Percentiles rank a stretch among this genome's conserved stretches.
Evolutionary conservation across 306 rosid species (phyloP).

Genomic region (Lotus japonicus): DNA sequence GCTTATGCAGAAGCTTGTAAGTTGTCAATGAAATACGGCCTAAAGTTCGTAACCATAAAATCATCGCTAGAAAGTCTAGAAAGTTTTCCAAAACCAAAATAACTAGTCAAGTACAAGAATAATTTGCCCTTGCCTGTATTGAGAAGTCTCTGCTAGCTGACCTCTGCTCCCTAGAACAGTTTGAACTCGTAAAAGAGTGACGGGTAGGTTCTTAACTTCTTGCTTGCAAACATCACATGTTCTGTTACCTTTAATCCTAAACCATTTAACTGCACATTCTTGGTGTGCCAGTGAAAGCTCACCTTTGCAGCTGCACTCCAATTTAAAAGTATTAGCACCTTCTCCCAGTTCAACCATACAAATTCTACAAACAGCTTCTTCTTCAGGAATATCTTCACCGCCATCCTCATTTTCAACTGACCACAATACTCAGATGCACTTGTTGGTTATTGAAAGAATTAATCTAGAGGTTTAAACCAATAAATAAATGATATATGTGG

Average conservation of each 20-base stretch:
- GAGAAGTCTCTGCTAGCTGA: conserved; percentile 32
- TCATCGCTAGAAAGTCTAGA: background rate
- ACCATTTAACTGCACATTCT: conserved; percentile 81
- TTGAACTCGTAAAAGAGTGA: conserved; percentile 57
- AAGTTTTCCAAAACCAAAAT: background rate
- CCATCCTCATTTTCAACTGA: conserved; percentile 57
- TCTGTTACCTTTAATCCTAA: conserved; percentile 76
- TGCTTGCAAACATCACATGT: conserved; percentile 84
- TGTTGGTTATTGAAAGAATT: conserved; percentile 28
- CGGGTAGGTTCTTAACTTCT: conserved; percentile 73
- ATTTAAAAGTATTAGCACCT: conserved; percentile 57
- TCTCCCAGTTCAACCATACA: conserved; percentile 69
- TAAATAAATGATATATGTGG: conserved; percentile 11
- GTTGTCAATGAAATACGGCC: background rate
- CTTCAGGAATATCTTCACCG: conserved; percentile 67
- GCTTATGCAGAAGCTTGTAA: background rate
- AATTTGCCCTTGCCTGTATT: conserved; percentile 48
- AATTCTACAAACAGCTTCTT: conserved; percentile 86
- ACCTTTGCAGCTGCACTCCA: conserved; percentile 91
- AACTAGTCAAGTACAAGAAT: background rate
- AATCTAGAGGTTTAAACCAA: conserved; percentile 15
- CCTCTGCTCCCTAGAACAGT: conserved; percentile 31
- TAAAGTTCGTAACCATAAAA: background rate
- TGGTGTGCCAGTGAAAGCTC: conserved; percentile 86
- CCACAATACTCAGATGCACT: conserved; percentile 32